Base-by-base conservation (phyloP, 768 basidiomycete genomes). In the Lentinula lateritia region DNA sequence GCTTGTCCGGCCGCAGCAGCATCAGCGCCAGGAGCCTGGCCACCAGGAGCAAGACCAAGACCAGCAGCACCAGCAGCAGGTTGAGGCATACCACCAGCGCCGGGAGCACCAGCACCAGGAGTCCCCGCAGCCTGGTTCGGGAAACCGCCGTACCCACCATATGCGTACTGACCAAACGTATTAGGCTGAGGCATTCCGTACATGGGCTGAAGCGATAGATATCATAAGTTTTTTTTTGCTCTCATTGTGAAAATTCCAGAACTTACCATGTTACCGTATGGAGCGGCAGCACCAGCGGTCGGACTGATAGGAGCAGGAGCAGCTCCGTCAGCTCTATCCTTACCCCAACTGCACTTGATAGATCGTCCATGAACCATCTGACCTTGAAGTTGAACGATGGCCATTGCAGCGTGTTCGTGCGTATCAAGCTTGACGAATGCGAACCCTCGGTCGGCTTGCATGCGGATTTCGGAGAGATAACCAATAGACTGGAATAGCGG, bases 331-430 rank as follows among this genome's bases (percentile, higher is more conserved):
- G 86, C 89, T 64, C 93, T 83, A 72, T 98, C 96, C 75, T 98
- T 98, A 61, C 97, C 97, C 97, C 97, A 99, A 69, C 93, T 94
- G 75, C 93, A 96, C 77, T 98, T 98, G 81, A 98, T 93, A 7
- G 95, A 94, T 42, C 97, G 79, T 52, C 96, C 96, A 66, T 99
- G 97, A 32, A 99, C 93, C 83, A 94, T 92, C 77, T 95, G 92
- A 58, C 96, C 95, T 74, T 96, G 93, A 56, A 99, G 80, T 73
- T 98, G 94, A 63, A 96, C 90, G 69, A 99, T 99, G 42, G 96
- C 96, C 87, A 94, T 89, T 7, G 97, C 96, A 59, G 96, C 96
- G 72, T 98, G 95, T 72, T 98, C 95, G 73, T 98, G 96, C 56
- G 94, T 94, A 75, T 99, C 97, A 61, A 98, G 84, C 78, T 98